Base-by-base conservation (phyloP, 192 early-diverging fungal species). In the Phlyctochytrium bullatum region DNA sequence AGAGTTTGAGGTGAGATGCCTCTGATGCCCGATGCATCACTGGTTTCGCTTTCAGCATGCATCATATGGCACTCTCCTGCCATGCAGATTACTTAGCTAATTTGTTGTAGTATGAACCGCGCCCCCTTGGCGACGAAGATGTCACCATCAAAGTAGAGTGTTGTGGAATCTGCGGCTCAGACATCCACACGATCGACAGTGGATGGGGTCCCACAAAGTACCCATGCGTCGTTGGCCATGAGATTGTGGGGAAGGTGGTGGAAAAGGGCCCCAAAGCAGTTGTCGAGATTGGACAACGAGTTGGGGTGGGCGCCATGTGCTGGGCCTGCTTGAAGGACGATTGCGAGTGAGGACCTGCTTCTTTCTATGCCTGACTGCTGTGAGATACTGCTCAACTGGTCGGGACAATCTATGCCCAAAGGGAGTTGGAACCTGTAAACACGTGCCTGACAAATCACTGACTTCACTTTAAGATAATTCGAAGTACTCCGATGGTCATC, bases 131-230 rank as follows among this genome's bases (percentile, higher is more conserved):
- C 4, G 40, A 47, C 40, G 40, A 47, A 47, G 88, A 88, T 67
- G 76, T 91, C 53, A 84, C 89, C 71, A 86, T 91, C 61, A 79
- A 88, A 73, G 87, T 91, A 56, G 71, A 79, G 20, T 82, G 87
- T 72, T 85, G 87, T 68, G 89, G 89, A 36, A 82, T 91, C 64
- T 92, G 91, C 65, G 87, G 87, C 36, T 80, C 84, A 1, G 89
- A 91, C 60, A 72, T 88, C 31, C 88, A 91, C 73, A 86, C 82
- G 25, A 66, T 89, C 61, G 83, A 80, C 61, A 66, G 75, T 12
- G 88, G 79, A 59, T 85, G 88, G 83, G 67, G 77, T 12, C 65
- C 70, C 16, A 69, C 80, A 23, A 33, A 23, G 25, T 74, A 77
- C 52, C 76, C 78, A 14, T 57, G 54, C 54, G 25, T 57, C 27